phyloP scores from a whole-genome alignment of 441 rosid genomes.

The Pelargonium cotyledonis region DNA sequence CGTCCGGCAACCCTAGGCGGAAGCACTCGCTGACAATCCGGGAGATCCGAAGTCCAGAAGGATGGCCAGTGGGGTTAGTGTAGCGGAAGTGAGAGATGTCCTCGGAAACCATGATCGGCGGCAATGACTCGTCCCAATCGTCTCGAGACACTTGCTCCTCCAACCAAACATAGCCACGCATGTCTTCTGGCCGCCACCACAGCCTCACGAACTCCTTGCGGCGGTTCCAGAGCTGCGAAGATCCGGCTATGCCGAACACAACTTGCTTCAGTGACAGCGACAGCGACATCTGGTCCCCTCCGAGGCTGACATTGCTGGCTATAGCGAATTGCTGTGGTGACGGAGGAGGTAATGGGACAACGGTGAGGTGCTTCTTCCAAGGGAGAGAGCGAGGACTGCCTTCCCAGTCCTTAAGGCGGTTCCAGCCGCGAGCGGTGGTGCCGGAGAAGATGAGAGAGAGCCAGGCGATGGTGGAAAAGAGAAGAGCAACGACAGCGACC shows the following conservation, averaged over 20 bases:
- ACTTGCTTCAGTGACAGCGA: constrained; percentile 28
- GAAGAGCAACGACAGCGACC: constrained; percentile 47
- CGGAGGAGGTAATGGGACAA: constrained; percentile 13
- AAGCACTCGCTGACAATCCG: constrained; percentile 64
- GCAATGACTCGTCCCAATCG: constrained; percentile 55
- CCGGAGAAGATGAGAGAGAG: constrained; percentile 70
- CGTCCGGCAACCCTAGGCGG: constrained; percentile 51
- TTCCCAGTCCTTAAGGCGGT: constrained; percentile 50
- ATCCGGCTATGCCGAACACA: constrained; percentile 84
- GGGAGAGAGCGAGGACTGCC: constrained; percentile 27
- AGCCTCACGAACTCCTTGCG: constrained; percentile 77
- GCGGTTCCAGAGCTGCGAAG: constrained; percentile 67
- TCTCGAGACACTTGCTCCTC: constrained; percentile 45
- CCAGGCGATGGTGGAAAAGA: constrained; percentile 69
- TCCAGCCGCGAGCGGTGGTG: constrained; percentile 47
- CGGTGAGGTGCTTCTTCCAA: constrained; percentile 17
- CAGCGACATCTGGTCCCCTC: constrained; percentile 28
- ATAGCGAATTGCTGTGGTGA: constrained; percentile 9
- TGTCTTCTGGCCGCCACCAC: constrained; percentile 70
- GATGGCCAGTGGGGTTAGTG: constrained; percentile 86
- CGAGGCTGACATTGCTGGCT: constrained; percentile 37
- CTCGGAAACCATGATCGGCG: constrained; percentile 62
- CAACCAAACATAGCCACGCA: constrained; percentile 84
- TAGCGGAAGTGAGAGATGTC: constrained; percentile 82
- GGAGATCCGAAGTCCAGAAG: constrained; percentile 82